Conservation (phyloP, 495 filamentous ascomycete species). For the Hypoxylon rickii region DNA sequence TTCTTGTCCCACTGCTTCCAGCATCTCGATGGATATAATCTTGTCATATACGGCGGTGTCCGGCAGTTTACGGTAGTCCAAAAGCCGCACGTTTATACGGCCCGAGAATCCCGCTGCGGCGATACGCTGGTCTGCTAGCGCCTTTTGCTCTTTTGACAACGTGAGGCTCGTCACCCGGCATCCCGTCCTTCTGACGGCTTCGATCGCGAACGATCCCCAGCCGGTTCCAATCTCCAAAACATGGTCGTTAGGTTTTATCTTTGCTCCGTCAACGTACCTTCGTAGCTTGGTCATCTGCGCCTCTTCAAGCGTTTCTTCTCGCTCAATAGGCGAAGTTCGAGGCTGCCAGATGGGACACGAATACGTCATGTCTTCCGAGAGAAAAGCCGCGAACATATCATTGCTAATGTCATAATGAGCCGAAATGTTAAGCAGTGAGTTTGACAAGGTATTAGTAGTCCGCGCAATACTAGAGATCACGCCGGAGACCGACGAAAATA, state of each 20-base stretch:
- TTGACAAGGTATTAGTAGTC: slow-evolving; percentile 65
- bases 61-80: slow-evolving; percentile 64
- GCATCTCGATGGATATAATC: slow-evolving; percentile 74
- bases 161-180: slow-evolving; percentile 68
- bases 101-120: slow-evolving; percentile 54
- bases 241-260: slow-evolving; percentile 64
- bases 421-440: slow-evolving; percentile 65
- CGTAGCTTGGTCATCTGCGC: slow-evolving; percentile 69
- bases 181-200: slow-evolving; percentile 60
- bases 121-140: slow-evolving; percentile 62
- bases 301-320: slow-evolving; percentile 60
- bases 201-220: slow-evolving; percentile 70
- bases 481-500: slow-evolving; percentile 60
- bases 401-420: slow-evolving; percentile 81
- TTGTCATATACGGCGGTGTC: slow-evolving; percentile 65
- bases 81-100: slow-evolving; percentile 60
- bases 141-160: slow-evolving; percentile 64
- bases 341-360: slow-evolving; percentile 70
- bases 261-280: slow-evolving; percentile 62
- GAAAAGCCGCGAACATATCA: slow-evolving; percentile 71
- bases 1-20: slow-evolving; percentile 71
- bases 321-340: slow-evolving; percentile 25
- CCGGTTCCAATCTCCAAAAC: slow-evolving; percentile 72
- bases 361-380: slow-evolving; percentile 77
- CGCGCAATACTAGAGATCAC: slow-evolving; percentile 57